Evolutionary conservation across 768 basidiomycete species (phyloP).

Genomic region (Termitomyces sp.): DNA sequence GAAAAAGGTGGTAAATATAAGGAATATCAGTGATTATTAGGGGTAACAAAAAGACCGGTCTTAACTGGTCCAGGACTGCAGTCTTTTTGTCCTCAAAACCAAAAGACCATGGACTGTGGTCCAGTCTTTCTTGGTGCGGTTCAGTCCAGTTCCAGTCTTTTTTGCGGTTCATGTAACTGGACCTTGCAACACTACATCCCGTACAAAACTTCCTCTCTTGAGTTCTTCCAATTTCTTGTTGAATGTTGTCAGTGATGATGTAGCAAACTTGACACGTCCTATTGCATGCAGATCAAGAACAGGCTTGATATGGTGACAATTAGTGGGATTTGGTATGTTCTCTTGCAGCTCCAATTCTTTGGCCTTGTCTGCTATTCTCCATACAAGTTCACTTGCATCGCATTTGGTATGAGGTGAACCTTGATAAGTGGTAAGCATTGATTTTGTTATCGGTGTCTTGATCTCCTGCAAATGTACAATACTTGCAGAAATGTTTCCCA

Average conservation of each 20-base stretch:
- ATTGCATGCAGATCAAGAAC: constrained; percentile 11
- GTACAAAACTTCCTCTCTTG: neutral
- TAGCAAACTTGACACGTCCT: constrained; percentile 20
- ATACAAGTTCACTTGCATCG: constrained; percentile 17
- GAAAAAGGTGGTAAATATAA: too few relatives aligned
- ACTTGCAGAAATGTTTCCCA: constrained; percentile 28
- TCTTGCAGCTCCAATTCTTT: constrained; percentile 13
- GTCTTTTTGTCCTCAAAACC: too few relatives aligned
- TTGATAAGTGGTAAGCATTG: constrained; percentile 20
- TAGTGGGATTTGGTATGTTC: neutral
- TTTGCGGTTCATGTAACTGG: too few relatives aligned
- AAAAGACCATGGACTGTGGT: too few relatives aligned
- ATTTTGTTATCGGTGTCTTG: constrained; percentile 21
- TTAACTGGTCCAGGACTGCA: too few relatives aligned
- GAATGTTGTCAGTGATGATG: constrained; percentile 25
- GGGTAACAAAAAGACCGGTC: too few relatives aligned
- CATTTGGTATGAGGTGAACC: constrained; percentile 18
- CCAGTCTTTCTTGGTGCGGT: too few relatives aligned
- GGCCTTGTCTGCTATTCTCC: constrained; percentile 19
- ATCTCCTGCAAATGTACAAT: constrained; percentile 23
- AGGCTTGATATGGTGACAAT: constrained; percentile 6
- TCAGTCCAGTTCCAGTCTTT: too few relatives aligned
- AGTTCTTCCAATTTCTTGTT: constrained; percentile 23
- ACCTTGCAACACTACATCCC: too few relatives aligned
- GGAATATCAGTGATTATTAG: too few relatives aligned